Conservation (phyloP, 345 rosid genomes). For the Brassica rapa region DNA sequence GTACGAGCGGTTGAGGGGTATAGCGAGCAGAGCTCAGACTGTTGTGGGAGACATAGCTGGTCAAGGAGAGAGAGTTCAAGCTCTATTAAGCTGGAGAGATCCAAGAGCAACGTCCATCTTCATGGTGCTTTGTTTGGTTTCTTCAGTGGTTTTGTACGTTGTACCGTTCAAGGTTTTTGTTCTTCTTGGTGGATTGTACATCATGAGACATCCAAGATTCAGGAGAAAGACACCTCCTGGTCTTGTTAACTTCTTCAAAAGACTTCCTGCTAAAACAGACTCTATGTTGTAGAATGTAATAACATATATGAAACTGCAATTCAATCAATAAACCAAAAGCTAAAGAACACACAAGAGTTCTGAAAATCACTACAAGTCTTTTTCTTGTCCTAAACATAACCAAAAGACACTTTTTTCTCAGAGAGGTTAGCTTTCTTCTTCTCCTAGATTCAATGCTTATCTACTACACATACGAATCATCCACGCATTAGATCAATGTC, state of each 20-base stretch:
- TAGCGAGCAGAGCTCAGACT: slow-evolving; percentile 80
- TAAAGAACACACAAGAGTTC: background rate
- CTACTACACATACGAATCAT: slow-evolving; percentile 20
- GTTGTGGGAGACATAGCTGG: slow-evolving; percentile 92
- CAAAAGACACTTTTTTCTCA: background rate
- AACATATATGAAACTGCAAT: background rate
- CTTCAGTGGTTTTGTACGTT: slow-evolving; percentile 65
- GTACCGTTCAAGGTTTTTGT: slow-evolving; percentile 81
- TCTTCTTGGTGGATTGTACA: slow-evolving; percentile 56
- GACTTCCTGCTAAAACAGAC: slow-evolving; percentile 85
- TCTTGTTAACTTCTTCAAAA: slow-evolving; percentile 72
- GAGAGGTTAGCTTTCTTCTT: slow-evolving; percentile 27
- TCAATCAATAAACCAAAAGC: slow-evolving; percentile 25
- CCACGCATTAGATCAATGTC: slow-evolving; percentile 93
- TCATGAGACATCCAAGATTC: slow-evolving; percentile 88
- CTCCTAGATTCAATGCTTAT: slow-evolving; percentile 28
- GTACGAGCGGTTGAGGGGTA: slow-evolving; percentile 78
- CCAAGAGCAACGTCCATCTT: slow-evolving; percentile 82
- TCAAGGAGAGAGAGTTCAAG: slow-evolving; percentile 86
- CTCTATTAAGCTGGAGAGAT: slow-evolving; percentile 89
- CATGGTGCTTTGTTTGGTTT: slow-evolving; percentile 62
- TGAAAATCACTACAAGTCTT: slow-evolving; percentile 20
- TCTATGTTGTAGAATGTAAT: slow-evolving; percentile 59
- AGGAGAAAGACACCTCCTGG: slow-evolving; percentile 70
- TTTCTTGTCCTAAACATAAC: slow-evolving; percentile 24